Evolutionary conservation across 2,329 filamentous ascomycete genomes (phyloP).

Genomic region (Fusarium veterinarium): DNA sequence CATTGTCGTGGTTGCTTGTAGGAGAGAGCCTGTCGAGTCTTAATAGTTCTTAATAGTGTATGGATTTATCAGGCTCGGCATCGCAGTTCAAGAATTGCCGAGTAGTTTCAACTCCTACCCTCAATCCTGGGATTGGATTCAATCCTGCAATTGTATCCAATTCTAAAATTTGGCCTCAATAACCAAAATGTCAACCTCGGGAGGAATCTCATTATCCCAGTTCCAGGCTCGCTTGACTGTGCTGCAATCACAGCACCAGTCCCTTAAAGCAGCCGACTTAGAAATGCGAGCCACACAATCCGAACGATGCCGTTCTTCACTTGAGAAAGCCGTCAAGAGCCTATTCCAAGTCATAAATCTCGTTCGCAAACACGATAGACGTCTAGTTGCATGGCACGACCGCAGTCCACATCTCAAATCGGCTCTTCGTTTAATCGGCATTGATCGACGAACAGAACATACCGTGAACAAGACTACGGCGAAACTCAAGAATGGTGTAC

Average conservation of each 20-base stretch:
- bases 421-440: neutral
- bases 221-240: neutral
- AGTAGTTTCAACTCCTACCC: neutral
- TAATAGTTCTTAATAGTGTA: neutral
- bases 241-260: neutral
- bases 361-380: neutral
- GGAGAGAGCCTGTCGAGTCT: neutral
- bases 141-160: neutral
- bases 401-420: neutral
- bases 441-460: neutral
- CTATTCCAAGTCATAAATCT: neutral
- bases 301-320: slow-evolving; percentile 1
- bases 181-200: neutral
- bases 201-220: neutral
- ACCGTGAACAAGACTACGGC: neutral
- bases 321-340: neutral
- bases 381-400: neutral
- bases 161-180: neutral
- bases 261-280: neutral
- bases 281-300: neutral
- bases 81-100: neutral
- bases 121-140: neutral
- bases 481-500: neutral
- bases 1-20: neutral
- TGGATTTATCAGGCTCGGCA: neutral